phyloP scores from a whole-genome alignment of 2,329 filamentous ascomycete species.

The Trichoderma simmonsii region DNA sequence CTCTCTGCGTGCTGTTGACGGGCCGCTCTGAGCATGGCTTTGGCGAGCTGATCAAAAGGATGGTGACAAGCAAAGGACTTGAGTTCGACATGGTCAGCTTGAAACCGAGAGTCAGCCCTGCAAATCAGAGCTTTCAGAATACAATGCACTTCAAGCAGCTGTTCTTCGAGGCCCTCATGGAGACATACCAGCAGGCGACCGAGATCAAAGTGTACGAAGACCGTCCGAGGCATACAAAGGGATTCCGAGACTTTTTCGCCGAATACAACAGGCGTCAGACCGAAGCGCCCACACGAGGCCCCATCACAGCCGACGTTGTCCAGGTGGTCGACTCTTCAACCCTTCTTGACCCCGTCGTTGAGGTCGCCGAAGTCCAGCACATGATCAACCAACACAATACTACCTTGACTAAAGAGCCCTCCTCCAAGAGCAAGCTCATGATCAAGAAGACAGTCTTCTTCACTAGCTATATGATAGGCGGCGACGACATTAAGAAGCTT shows the following conservation, averaged over 20 bases:
- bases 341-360: constrained; percentile 71
- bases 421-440: constrained; percentile 49
- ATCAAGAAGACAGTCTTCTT: constrained; percentile 89
- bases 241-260: constrained; percentile 80
- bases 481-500: constrained; percentile 68
- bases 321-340: constrained; percentile 76
- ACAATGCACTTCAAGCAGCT: constrained; percentile 93
- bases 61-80: constrained; percentile 71
- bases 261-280: constrained; percentile 65
- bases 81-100: constrained; percentile 85
- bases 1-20: constrained; percentile 80
- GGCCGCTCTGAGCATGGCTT: constrained; percentile 79
- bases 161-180: constrained; percentile 75
- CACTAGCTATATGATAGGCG: constrained; percentile 82
- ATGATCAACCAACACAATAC: constrained; percentile 87
- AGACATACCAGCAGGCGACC: constrained; percentile 79
- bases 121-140: constrained; percentile 70
- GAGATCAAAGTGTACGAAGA: constrained; percentile 78
- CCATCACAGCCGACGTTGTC: constrained; percentile 75
- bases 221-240: constrained; percentile 65
- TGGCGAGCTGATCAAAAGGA: constrained; percentile 74
- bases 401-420: constrained; percentile 35
- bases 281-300: constrained; percentile 52
- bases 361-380: constrained; percentile 80
- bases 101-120: constrained; percentile 80